Base-by-base conservation (phyloP, 1,139 yeast genomes). In the Kurtzmaniella quercitrusa region DNA sequence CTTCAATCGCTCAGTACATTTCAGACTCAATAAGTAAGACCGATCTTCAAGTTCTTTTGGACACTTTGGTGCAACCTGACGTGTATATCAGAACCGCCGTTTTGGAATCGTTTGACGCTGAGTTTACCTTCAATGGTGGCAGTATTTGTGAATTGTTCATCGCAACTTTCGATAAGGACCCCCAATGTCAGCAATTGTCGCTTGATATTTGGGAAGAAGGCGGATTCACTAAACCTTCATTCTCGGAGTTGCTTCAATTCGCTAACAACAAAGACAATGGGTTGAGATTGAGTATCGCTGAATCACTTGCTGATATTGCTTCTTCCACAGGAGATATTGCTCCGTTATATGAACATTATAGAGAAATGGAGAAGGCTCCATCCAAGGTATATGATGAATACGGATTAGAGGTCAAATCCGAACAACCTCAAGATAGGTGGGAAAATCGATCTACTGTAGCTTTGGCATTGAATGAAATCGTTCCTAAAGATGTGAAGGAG, bases 131-230 rank as follows among this genome's bases (percentile, higher is more conserved):
- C 43, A 79, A 74, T 46, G 38, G 38, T 19, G 38, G 38, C 5
- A 36, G 25, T 19, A 21, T 21, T 11, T 21, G 25, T 14, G 95
- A 91, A 59, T 65, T 93, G 27, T 91, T 87, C 81, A 82, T 94
- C 46, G 77, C 87, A 16, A 75, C 79, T 46, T 90, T 85, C 58
- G 96, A 90, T 58, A 82, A 80, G 40, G 90, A 85, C 45, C 74
- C 71, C 14, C 66, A 73, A 19, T 81, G 82, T 47, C 75, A 82
- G 14, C 84, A 80, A 38, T 57, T 85, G 27, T 96, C 98, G 0
- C 65, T 67, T 23, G 84, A 93, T 2, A 85, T 94, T 46, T 94
- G 97, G 97, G 75, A 77, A 27, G 96, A 90, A 52, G 88, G 82
- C 57, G 72, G 70, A 1, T 77, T 88, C 49, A 49, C 55, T 10